Evolutionary conservation across 2,329 filamentous ascomycete genomes (phyloP).

Genomic region (Fusarium aywerte): DNA sequence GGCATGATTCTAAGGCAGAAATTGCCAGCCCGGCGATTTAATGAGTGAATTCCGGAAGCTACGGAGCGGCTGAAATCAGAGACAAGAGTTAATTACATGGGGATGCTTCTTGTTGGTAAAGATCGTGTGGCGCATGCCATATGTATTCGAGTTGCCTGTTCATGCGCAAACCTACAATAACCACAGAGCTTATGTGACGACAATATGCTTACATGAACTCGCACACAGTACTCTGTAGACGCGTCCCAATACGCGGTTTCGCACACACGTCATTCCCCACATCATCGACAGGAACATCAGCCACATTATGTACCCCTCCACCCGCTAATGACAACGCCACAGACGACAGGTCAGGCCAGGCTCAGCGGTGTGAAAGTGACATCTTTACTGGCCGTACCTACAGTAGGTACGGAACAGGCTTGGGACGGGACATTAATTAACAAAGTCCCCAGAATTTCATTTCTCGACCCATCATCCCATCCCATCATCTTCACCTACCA

Average conservation of each 20-base stretch:
- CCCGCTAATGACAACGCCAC: conserved; percentile 21
- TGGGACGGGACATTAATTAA: conserved; percentile 31
- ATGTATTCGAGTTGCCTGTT: background rate
- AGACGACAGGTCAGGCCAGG: background rate
- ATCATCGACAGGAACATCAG: conserved; percentile 19
- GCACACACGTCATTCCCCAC: conserved; percentile 38
- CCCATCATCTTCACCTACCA: conserved; percentile 17
- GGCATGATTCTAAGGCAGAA: conserved; percentile 25
- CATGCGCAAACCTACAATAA: background rate
- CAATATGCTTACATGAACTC: background rate
- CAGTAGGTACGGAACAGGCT: background rate
- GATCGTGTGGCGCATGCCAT: conserved; percentile 3
- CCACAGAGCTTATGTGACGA: background rate
- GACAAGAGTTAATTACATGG: background rate
- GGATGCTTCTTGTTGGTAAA: background rate
- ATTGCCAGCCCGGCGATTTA: conserved; percentile 26
- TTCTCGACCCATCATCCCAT: conserved; percentile 41
- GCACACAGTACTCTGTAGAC: conserved; percentile 11
- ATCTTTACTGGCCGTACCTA: conserved; percentile 23
- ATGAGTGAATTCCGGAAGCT: conserved; percentile 38
- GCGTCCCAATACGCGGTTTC: conserved; percentile 36
- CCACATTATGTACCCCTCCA: conserved; percentile 38
- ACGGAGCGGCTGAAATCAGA: conserved; percentile 8
- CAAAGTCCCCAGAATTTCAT: conserved; percentile 35
- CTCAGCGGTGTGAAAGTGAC: conserved; percentile 41